Conservation (phyloP, 768 basidiomycete species). For the Tylopilus balloui region DNA sequence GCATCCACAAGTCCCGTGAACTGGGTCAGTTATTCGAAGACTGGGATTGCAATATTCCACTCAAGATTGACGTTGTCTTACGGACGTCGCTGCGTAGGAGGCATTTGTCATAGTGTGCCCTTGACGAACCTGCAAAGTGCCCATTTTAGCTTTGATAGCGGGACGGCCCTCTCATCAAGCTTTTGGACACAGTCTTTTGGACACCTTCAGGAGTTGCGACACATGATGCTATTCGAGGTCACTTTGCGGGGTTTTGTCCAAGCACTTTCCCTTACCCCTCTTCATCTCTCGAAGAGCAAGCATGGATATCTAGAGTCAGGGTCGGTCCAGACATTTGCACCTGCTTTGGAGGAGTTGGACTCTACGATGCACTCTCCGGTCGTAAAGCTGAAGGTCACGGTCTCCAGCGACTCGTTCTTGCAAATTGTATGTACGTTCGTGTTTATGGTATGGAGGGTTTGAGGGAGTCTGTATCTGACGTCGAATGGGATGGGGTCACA, state of each 20-base stretch:
- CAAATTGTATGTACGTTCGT: constrained; percentile 10
- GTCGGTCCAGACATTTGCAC: constrained; percentile 12
- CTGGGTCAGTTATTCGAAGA: constrained; percentile 9
- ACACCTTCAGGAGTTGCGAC: constrained; percentile 8
- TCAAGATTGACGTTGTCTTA: constrained; percentile 12
- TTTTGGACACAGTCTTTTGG: constrained; percentile 22
- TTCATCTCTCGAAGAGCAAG: background rate
- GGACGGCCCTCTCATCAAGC: constrained; percentile 2
- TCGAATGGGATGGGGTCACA: constrained; percentile 19
- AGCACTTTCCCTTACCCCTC: constrained; percentile 1
- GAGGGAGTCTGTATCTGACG: constrained; percentile 5
- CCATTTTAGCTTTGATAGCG: constrained; percentile 10
- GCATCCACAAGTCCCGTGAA: constrained; percentile 5
- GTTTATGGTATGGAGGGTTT: constrained; percentile 1
- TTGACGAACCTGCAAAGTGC: constrained; percentile 9
- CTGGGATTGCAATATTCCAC: constrained; percentile 19
- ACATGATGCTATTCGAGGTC: constrained; percentile 8
- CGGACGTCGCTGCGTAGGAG: constrained; percentile 4
- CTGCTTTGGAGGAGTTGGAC: constrained; percentile 15
- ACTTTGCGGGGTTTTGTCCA: constrained; percentile 9
- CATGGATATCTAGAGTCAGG: background rate
- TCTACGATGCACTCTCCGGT: constrained; percentile 13
- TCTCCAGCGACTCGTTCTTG: constrained; percentile 11
- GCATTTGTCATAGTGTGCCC: constrained; percentile 13
- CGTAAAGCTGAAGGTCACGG: constrained; percentile 11